Percentiles rank a stretch among this genome's conserved stretches.
These are phyloP conservation scores for Trichoderma sp. DNA, from an alignment of 2,329 filamentous ascomycete genomes.

Conservation along the genomic window DNA sequence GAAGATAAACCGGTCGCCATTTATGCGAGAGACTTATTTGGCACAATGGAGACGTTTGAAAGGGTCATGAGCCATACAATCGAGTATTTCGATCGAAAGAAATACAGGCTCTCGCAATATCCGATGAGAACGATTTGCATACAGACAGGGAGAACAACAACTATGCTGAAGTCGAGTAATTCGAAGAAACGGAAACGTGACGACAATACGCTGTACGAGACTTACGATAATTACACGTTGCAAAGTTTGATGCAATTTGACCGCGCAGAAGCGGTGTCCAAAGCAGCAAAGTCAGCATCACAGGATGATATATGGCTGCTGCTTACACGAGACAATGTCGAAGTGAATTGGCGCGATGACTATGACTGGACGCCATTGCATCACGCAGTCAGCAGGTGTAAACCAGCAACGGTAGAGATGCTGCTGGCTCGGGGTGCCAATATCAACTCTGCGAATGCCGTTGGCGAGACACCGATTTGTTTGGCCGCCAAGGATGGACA, in stretches of 20 bases:
- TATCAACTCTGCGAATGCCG: not conserved
- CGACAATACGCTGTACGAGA: not conserved
- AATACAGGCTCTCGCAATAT: not conserved
- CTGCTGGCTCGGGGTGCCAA: not conserved
- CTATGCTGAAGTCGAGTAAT: not conserved
- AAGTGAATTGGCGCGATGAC: not conserved
- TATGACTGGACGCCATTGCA: not conserved
- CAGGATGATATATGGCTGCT: not conserved
- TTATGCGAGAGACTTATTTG: not conserved
- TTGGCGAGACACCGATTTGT: not conserved
- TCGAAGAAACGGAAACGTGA: not conserved
- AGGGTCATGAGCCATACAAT: not conserved
- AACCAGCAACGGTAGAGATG: not conserved
- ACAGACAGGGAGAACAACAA: not conserved
- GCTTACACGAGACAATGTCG: not conserved
- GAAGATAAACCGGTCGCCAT: constrained; percentile 10
- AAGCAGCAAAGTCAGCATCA: not conserved
- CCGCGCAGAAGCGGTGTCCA: not conserved
- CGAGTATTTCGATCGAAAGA: not conserved
- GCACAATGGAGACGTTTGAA: constrained; percentile 18
- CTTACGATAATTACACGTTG: not conserved
- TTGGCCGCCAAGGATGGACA: not conserved
- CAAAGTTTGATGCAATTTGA: not conserved
- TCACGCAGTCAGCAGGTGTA: not conserved
- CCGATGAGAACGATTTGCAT: constrained; percentile 12